Base-by-base conservation (phyloP, 139 green algal genomes). In the Chlamydomonas sp. region DNA sequence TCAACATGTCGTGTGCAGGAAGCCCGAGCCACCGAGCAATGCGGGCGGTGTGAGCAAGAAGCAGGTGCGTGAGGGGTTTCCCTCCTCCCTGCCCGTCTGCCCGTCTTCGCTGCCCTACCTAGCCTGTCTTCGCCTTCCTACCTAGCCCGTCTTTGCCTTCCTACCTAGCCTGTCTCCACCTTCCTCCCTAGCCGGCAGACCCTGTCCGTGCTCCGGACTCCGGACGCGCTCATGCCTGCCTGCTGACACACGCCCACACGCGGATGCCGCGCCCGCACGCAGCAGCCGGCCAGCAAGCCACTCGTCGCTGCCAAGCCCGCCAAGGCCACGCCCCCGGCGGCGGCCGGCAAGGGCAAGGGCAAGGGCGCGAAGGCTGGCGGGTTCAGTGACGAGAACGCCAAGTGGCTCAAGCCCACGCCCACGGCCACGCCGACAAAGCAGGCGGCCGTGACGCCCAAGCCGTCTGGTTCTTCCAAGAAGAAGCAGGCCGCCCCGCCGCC, bases 321-420 rank as follows among this genome's bases (percentile, higher is more conserved):
- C 16, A 54, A 54, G n/a, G n/a, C n/a, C n/a, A n/a, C n/a, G n/a
- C n/a, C n/a, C n/a, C n/a, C n/a, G n/a, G n/a, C n/a, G n/a, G n/a
- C n/a, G n/a, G 43, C 43, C 13, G 43, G 43, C 16, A 54, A 54
- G 43, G 43, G 43, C 13, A 54, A n/a, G n/a, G n/a, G n/a, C n/a
- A n/a, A n/a, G n/a, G n/a, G n/a, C n/a, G n/a, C n/a, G n/a, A n/a
- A n/a, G n/a, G n/a, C n/a, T n/a, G n/a, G n/a, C n/a, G 60, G 30
- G 0, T 93, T 93, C 71, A 80, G 72, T 8, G 88, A 93, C 39
- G 50, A 85, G 16, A 93, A 93, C 48, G 73, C 73, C 1, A 81
- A 73, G n/a, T 93, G 88, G 88, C 78, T 93, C 2, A 92, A 89
- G 74, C 84, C 84, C 43, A 83, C 76, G 65, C 28, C 6, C n/a